phyloP scores from a whole-genome alignment of 208 protist genomes.

The Leishmania lainsoni region DNA sequence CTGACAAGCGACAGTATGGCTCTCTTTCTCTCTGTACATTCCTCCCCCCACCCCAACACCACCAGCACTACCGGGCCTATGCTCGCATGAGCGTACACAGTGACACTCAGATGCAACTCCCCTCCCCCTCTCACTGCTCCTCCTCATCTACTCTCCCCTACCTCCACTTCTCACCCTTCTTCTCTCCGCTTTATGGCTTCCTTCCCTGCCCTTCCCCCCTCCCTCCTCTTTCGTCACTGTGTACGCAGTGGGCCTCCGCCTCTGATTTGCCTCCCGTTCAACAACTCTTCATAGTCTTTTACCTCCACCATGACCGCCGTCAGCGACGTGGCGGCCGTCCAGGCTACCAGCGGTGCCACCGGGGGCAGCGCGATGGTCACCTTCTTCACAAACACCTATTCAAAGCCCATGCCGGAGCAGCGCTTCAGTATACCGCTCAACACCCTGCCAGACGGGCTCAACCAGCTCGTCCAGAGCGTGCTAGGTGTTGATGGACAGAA shows the following conservation, averaged over 20 bases:
- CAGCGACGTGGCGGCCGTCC: not conserved
- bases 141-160: not conserved
- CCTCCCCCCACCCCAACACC: not conserved
- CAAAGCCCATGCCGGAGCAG: conserved; percentile 76
- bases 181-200: not conserved
- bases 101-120: not conserved
- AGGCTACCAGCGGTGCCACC: conserved; percentile 13
- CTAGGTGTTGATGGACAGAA: conserved; percentile 46
- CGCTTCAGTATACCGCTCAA: conserved; percentile 72
- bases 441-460: conserved; percentile 69
- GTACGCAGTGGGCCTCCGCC: not conserved
- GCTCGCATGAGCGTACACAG: not conserved
- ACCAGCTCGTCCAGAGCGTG: conserved; percentile 69
- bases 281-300: not conserved
- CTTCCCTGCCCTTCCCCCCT: not conserved
- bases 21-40: not conserved
- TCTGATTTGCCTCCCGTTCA: not conserved
- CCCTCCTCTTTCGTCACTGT: not conserved
- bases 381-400: conserved; percentile 78
- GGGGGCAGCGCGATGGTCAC: conserved; percentile 73
- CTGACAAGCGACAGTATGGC: not conserved
- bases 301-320: conserved; percentile 9
- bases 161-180: not conserved
- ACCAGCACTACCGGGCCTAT: not conserved
- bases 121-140: not conserved